phyloP scores from a whole-genome alignment of 805 yeast species.

The Priceomyces haplophilus region DNA sequence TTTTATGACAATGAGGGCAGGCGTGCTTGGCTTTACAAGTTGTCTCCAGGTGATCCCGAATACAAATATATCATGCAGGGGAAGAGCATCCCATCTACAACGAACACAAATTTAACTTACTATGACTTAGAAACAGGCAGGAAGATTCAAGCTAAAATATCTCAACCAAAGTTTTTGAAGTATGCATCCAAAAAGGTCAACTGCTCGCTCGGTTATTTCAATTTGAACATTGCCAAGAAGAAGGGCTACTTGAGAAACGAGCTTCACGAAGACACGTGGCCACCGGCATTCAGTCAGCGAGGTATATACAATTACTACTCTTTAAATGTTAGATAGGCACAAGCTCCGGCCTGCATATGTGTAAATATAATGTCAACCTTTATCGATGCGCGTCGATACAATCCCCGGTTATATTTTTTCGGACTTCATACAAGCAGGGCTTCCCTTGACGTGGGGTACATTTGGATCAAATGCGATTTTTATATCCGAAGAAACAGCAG shows the following conservation, averaged over 20 bases:
- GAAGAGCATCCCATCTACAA: constrained; percentile 10
- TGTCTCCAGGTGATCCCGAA: constrained; percentile 28
- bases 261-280: constrained; percentile 42
- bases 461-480: neutral
- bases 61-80: constrained; percentile 26
- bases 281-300: constrained; percentile 49
- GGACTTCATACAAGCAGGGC: too few species aligned
- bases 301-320: constrained; percentile 61
- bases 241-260: constrained; percentile 29
- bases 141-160: constrained; percentile 46
- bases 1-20: constrained; percentile 64
- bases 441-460: neutral
- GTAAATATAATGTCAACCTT: neutral
- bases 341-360: neutral
- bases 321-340: constrained; percentile 39
- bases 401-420: too few species aligned
- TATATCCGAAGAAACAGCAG: too few species aligned
- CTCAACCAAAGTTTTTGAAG: constrained; percentile 49
- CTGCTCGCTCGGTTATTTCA: constrained; percentile 52
- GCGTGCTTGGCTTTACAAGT: constrained; percentile 74
- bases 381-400: neutral
- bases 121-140: constrained; percentile 66
- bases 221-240: constrained; percentile 32
- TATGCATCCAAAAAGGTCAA: constrained; percentile 53
- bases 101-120: constrained; percentile 42